Conservation (phyloP, 225 moss, liverwort and hornwort species). For the Anthoceros angustus region DNA sequence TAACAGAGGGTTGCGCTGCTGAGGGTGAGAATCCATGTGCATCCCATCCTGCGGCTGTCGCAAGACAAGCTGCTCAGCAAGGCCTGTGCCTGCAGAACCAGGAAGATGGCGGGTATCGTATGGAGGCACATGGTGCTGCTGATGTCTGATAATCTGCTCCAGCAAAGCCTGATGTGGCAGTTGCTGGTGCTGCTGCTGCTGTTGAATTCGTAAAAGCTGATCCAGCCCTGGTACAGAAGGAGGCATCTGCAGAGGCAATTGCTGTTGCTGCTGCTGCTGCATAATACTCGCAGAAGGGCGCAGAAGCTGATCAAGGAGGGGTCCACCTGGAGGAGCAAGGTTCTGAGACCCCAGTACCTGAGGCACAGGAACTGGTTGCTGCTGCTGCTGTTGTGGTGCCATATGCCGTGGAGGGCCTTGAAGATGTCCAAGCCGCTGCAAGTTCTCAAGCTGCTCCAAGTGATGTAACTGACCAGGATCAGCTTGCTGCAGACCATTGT, state of each 20-base stretch:
- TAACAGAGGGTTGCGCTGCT: constrained; percentile 23
- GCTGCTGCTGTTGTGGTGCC: constrained; percentile 40
- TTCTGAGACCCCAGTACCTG: constrained; percentile 25
- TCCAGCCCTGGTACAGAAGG: constrained; percentile 77
- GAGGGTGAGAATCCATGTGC: constrained; percentile 46
- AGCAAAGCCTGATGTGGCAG: constrained; percentile 65
- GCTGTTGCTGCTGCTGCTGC: constrained; percentile 46
- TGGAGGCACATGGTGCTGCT: constrained; percentile 53
- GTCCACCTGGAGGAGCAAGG: constrained; percentile 21
- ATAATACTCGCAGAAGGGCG: constrained; percentile 50
- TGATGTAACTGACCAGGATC: constrained; percentile 55
- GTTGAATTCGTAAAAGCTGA: constrained; percentile 78
- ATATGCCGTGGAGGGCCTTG: constrained; percentile 35
- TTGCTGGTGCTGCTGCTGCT: constrained; percentile 77
- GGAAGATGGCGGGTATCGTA: constrained; percentile 63
- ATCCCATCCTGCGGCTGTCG: constrained; percentile 22
- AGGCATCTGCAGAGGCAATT: constrained; percentile 46
- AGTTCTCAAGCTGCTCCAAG: constrained; percentile 57
- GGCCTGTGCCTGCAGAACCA: constrained; percentile 25
- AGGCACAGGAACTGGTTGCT: constrained; percentile 30
- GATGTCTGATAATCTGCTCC: constrained; percentile 70
- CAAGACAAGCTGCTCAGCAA: constrained; percentile 58
- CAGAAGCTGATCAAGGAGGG: constrained; percentile 52
- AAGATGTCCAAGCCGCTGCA: constrained; percentile 64
- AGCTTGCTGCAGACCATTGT: constrained; percentile 26